These are phyloP conservation scores for Huntiella moniliformis DNA, from an alignment of 2,329 filamentous ascomycete genomes.

Conservation along the genomic window DNA sequence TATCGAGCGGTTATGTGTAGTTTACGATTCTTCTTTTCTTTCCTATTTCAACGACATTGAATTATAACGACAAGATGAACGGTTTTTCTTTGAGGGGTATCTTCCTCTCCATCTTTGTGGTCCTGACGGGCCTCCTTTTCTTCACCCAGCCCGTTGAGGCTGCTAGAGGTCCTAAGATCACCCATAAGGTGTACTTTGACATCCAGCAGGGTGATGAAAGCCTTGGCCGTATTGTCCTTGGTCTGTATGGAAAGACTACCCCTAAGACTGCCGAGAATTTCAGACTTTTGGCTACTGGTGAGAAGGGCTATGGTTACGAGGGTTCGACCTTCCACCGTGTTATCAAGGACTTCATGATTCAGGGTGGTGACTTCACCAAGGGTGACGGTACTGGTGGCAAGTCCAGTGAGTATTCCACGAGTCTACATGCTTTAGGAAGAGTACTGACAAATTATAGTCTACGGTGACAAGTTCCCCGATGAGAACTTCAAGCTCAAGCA, in stretches of 20 bases:
- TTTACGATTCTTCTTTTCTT: constrained; percentile 4
- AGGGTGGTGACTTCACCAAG: constrained; percentile 75
- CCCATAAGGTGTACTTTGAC: constrained; percentile 85
- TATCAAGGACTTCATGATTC: constrained; percentile 83
- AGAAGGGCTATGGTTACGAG: constrained; percentile 73
- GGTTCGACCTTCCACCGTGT: constrained; percentile 75
- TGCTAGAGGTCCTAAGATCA: constrained; percentile 82
- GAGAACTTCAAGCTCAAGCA: constrained; percentile 96
- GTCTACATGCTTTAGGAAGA: not conserved
- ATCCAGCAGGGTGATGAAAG: constrained; percentile 57
- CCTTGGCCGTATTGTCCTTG: constrained; percentile 58
- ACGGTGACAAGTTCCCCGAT: constrained; percentile 65
- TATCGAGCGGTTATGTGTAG: constrained; percentile 11
- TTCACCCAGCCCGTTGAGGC: constrained; percentile 58
- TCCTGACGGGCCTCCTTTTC: constrained; percentile 57
- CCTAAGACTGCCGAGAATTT: constrained; percentile 60
- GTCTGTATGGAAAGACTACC: constrained; percentile 74
- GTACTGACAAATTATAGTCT: constrained; percentile 32
- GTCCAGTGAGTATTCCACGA: constrained; percentile 40
- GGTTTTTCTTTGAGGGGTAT: constrained; percentile 48
- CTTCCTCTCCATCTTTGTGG: constrained; percentile 52
- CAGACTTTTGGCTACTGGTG: constrained; percentile 63
- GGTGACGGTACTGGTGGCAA: constrained; percentile 70
- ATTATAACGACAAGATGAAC: constrained; percentile 33
- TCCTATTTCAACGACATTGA: constrained; percentile 12